Base-by-base conservation (phyloP, 345 rosid species). In the Populus ilicifolia region DNA sequence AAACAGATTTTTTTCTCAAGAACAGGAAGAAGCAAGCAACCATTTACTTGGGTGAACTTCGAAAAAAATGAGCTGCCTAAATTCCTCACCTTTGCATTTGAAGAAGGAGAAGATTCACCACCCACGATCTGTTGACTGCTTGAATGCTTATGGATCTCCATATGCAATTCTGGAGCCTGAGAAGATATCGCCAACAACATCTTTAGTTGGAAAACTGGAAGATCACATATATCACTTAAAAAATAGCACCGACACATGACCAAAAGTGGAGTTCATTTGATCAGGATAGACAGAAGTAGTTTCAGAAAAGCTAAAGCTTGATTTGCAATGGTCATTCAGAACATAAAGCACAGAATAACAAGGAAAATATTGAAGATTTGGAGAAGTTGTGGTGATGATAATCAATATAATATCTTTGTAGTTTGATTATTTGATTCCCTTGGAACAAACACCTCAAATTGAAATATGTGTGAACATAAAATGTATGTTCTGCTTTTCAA, bases 81-180 rank as follows among this genome's bases (percentile, higher is more conserved):
- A 69, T 25, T 35, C 9, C 75, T 50, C 43, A 78, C 84, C 77
- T 78, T 75, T 10, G 71, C n/a, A 30, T 56, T 82, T 65, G 84
- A 66, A 65, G 84, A 30, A 38, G 81, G 69, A 65, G 79, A 36
- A 70, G 84, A 38, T 14, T 62, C 78, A 63, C 46, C 79, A 39
- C 73, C 74, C 65, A 82, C 23, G 30, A 30, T 35, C 65, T 75
- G 79, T 35, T 82, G 80, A 27, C 74, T 29, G 23, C 67, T 33
- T 64, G 62, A 77, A 18, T 25, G 77, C 63, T 65, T 77, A 65
- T 78, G 76, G 41, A 78, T 71, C 73, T 78, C 79, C 74, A 44
- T 29, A 23, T 82, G 84, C 69, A 82, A 46, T 35, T 78, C 79
- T 33, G 84, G 81, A 13, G 81, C 84, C 84, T 78, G n/a, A 25